Evolutionary conservation across 805 yeast genomes (phyloP).

Genomic region (Wickerhamiella allomyrinae): DNA sequence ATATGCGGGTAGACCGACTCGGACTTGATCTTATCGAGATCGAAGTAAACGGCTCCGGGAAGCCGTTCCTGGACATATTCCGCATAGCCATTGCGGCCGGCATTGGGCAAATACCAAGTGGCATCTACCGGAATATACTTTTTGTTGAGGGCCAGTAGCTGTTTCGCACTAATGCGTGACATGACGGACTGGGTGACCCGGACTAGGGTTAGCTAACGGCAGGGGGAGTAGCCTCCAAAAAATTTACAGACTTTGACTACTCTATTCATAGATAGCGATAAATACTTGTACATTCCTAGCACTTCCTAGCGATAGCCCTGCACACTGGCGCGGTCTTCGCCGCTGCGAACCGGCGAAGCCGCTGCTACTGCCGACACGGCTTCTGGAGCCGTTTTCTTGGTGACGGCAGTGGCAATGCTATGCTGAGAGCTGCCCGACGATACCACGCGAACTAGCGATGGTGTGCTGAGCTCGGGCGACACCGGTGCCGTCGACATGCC

Average conservation of each 20-base stretch:
- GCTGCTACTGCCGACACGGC: not conserved
- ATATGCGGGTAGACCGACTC: conserved; percentile 72
- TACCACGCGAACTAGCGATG: not conserved
- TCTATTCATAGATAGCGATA: not conserved
- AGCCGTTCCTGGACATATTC: conserved; percentile 49
- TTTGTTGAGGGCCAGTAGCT: conserved; percentile 7
- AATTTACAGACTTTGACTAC: no score
- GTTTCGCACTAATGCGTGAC: conserved; percentile 11
- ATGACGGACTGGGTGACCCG: no score
- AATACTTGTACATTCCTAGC: not conserved
- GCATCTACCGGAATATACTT: conserved; percentile 56
- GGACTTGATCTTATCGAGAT: conserved; percentile 58
- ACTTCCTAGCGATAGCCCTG: not conserved
- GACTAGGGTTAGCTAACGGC: not conserved
- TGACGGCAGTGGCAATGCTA: not conserved
- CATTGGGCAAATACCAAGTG: conserved; percentile 85
- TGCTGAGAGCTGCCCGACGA: not conserved
- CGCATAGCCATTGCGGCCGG: conserved; percentile 30
- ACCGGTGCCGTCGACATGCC: not conserved
- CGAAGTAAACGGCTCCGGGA: conserved; percentile 58
- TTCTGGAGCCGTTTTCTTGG: not conserved
- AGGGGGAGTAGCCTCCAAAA: not conserved
- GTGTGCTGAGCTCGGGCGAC: not conserved
- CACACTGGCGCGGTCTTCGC: not conserved
- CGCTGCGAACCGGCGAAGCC: not conserved